Evolutionary conservation across 148 eudicot genomes (phyloP), one percentile per base, ranked within the genome.

Genomic region (Camellia japonica): DNA sequence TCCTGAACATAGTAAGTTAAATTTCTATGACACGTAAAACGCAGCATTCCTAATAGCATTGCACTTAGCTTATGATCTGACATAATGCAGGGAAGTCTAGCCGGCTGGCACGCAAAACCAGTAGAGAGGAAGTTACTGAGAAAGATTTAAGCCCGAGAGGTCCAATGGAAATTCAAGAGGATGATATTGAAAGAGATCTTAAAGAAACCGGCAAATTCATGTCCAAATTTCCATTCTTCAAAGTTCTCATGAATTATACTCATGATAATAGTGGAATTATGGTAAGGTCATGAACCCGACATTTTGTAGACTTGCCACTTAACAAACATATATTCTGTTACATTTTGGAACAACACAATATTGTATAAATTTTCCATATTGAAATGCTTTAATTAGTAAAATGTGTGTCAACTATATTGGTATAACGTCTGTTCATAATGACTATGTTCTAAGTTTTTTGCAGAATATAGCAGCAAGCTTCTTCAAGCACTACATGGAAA

Each of bases 401-500:
- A 73, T 73, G 59, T 56, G 62, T 47, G 60, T 54, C 7, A 55
- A 13, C 56, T 47, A 8, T 47, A n/a, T 20, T 9, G 1, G 15
- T 64, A 41, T 55, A 20, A 5, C 42, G 44, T 8, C 43, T 41
- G 20, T 23, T 62, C 46, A 47, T 3, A 19, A 7, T 18, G 12
- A 41, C n/a, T 14, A 10, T 2, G 4, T 47, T 2, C 7, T 49
- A 7, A 20, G 12, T 2, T 16, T 71, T 47, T 13, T 64, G 78
- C 82, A 80, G 82, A 15, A n/a, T 52, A 51, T 80, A 80, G 73
- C 82, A 7, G 1, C 52, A 42, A 73, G 66, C 65, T 80, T 80
- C 69, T 6, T 11, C 19, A 42, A n/a, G 63, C 54, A 5, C 55
- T 47, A 73, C 78, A 64, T 80, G 78, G 38, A 30, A 9, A 74